Conservation (phyloP, 2,329 filamentous ascomycete genomes). For the Periconia sp. region DNA sequence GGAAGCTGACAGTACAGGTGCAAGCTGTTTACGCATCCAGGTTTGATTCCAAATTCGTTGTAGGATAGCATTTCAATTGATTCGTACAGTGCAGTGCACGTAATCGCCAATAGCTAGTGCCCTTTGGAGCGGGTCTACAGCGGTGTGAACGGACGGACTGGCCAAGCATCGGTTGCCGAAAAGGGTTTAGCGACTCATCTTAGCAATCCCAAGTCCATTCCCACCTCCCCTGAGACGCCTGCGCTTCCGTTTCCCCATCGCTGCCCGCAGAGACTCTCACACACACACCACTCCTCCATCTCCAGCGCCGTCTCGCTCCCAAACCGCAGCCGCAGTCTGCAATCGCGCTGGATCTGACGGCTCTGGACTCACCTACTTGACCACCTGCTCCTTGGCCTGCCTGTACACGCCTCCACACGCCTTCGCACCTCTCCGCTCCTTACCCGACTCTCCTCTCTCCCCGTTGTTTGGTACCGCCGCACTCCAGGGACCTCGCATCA, state of each 20-base stretch:
- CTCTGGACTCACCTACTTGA: slow-evolving; percentile 18
- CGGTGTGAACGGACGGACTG: neutral
- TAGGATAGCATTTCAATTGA: no score
- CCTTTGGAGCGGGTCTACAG: no score
- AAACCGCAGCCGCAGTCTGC: slow-evolving; percentile 24
- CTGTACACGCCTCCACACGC: neutral
- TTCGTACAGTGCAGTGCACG: no score
- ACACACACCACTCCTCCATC: slow-evolving; percentile 21
- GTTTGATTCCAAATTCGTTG: no score
- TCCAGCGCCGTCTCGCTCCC: slow-evolving; percentile 22
- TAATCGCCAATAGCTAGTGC: no score
- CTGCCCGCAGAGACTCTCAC: slow-evolving; percentile 8
- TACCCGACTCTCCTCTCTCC: slow-evolving; percentile 18
- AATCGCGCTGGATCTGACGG: slow-evolving; percentile 27
- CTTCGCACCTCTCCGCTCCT: slow-evolving; percentile 38
- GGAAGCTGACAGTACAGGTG: no score
- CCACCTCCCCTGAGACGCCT: slow-evolving; percentile 1
- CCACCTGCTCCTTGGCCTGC: neutral
- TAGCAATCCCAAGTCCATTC: slow-evolving; percentile 2
- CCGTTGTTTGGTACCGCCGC: slow-evolving; percentile 26
- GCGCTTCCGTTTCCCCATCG: slow-evolving; percentile 12
- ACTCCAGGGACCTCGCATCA: slow-evolving; percentile 34
- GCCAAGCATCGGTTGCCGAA: neutral
- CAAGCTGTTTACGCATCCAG: no score
- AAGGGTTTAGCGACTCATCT: slow-evolving; percentile 1